A percentile compares a stretch with the other conserved stretches of the same genome.
Conservation (phyloP, 73 alveolate species). For the Tetrahymena malaccensis region DNA sequence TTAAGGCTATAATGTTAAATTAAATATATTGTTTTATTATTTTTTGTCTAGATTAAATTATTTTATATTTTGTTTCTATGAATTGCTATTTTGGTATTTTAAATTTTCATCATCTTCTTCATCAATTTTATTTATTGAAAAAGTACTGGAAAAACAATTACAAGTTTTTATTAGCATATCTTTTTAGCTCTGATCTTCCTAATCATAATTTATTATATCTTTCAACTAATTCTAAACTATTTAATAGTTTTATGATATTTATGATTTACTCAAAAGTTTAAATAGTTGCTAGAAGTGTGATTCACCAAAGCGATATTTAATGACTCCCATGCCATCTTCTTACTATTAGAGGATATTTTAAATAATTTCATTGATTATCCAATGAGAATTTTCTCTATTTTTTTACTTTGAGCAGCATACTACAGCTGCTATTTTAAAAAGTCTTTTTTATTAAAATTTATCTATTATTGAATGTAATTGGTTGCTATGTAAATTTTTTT, state of each 20-base stretch:
- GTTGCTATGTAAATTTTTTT: background rate
- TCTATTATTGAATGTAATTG: background rate
- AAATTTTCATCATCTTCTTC: background rate
- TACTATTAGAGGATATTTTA: background rate
- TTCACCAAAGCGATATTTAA: background rate
- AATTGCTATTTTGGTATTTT: too few relatives aligned
- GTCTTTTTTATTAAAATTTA: background rate
- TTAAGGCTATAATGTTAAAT: too few relatives aligned
- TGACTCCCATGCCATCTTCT: background rate
- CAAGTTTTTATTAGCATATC: background rate
- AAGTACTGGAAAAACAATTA: background rate
- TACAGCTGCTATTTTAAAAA: background rate
- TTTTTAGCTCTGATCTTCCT: background rate
- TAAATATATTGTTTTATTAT: too few relatives aligned
- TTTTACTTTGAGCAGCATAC: background rate
- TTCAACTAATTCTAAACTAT: background rate
- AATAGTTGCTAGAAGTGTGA: background rate
- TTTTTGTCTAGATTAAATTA: too few relatives aligned
- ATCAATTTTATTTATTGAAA: background rate
- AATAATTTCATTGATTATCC: background rate
- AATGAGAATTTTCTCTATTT: background rate
- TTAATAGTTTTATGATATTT: background rate
- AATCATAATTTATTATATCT: background rate
- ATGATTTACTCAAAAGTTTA: background rate
- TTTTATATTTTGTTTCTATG: too few relatives aligned